Percentiles rank a stretch among this genome's conserved stretches.
Conservation (phyloP, 1,139 yeast species). For the Suhomyces coccinellae region DNA sequence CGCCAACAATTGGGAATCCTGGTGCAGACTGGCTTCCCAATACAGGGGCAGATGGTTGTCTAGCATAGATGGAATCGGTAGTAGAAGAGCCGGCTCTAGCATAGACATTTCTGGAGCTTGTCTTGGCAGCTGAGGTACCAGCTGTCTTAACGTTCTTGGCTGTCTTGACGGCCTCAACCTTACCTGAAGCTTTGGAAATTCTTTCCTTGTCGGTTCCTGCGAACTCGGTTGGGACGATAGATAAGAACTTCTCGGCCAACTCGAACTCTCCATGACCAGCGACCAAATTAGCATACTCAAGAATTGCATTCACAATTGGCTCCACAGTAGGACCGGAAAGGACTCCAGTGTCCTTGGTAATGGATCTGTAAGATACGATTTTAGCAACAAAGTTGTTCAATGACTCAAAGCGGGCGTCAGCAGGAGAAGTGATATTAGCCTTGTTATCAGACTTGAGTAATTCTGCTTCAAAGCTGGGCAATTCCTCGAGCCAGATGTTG, state of each 20-base stretch:
- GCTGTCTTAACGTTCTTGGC: not conserved
- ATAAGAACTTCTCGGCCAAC: constrained; percentile 70
- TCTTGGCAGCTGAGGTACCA: constrained; percentile 4
- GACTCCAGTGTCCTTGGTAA: constrained; percentile 41
- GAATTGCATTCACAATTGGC: constrained; percentile 55
- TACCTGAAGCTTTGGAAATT: constrained; percentile 56
- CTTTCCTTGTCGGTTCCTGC: constrained; percentile 73
- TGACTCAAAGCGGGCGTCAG: constrained; percentile 83
- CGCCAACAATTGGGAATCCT: constrained; percentile 5
- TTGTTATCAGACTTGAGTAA: constrained; percentile 44
- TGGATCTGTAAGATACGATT: constrained; percentile 70
- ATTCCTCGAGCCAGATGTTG: constrained; percentile 79
- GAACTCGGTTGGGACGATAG: constrained; percentile 62
- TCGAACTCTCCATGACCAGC: constrained; percentile 85
- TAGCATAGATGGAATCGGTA: not conserved
- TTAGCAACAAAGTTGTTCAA: constrained; percentile 82
- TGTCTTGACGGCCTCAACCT: constrained; percentile 5
- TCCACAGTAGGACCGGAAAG: constrained; percentile 51
- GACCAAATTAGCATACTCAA: constrained; percentile 79
- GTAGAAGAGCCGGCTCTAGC: constrained; percentile 11
- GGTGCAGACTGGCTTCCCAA: not conserved
- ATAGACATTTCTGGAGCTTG: constrained; percentile 11
- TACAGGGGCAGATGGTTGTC: constrained; percentile 1
- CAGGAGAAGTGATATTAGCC: constrained; percentile 54
- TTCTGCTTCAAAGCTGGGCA: constrained; percentile 56